Conservation (phyloP, 306 rosid species). For the Lathyrus sativus region DNA sequence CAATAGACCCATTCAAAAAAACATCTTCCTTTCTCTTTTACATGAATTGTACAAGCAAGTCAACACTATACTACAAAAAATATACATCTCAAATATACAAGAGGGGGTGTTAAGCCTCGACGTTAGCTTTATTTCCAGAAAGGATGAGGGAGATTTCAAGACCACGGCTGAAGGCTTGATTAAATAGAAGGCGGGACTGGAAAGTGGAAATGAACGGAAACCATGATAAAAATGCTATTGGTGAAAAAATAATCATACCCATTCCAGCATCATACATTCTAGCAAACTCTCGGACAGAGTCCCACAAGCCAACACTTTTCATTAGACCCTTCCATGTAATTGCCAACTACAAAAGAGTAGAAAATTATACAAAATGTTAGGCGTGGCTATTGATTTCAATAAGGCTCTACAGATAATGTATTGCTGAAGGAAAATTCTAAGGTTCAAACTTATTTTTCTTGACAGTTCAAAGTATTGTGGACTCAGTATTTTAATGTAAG, state of each 20-base stretch:
- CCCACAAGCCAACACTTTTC: constrained; percentile 79
- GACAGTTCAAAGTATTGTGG: not conserved
- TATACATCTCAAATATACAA: constrained; percentile 40
- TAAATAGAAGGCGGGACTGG: constrained; percentile 95
- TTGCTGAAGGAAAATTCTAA: constrained; percentile 4
- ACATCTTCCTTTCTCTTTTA: not conserved
- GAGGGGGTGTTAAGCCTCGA: constrained; percentile 46
- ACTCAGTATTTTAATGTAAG: too few relatives aligned
- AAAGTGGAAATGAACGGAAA: constrained; percentile 94
- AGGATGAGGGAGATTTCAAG: constrained; percentile 95
- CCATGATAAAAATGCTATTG: constrained; percentile 82
- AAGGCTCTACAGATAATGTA: constrained; percentile 27
- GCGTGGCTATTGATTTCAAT: not conserved
- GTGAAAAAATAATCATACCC: constrained; percentile 83
- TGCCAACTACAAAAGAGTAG: constrained; percentile 62
- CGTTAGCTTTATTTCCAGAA: constrained; percentile 94
- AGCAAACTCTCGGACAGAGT: constrained; percentile 87
- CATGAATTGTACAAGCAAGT: constrained; percentile 32
- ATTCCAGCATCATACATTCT: constrained; percentile 98
- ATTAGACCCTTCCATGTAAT: constrained; percentile 78
- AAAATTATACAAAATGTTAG: constrained; percentile 17
- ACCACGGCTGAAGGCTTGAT: constrained; percentile 99
- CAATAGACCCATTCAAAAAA: constrained; percentile 17
- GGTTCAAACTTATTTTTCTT: constrained; percentile 2
- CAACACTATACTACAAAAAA: constrained; percentile 34